Base-by-base conservation (phyloP, 192 early-diverging fungal genomes). In the Thoreauomyces humboldtii region DNA sequence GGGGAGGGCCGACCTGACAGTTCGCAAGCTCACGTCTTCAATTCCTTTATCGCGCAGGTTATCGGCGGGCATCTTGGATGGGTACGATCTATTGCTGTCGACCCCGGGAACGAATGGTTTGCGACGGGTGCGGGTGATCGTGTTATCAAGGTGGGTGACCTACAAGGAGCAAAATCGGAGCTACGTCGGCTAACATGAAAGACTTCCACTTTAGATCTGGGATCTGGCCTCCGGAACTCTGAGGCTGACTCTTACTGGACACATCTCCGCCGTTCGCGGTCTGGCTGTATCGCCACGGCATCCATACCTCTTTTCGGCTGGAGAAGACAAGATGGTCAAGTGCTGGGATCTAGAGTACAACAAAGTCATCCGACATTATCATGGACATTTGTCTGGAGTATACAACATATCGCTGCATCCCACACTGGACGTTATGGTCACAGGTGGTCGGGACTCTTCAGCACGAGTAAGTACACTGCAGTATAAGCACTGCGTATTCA, bases 321-420 rank as follows among this genome's bases (percentile, higher is more conserved):
- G 94, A 46, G 97, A 99, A 72, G 97, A 99, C 78, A 99, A 99
- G 70, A 88, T 91, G 86, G 89, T 99, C 58, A 98, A 96, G 71
- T 99, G 95, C 75, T 99, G 97, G 97, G 97, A 99, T 77, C 72
- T 99, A 42, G 97, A 99, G 77, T 88, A 89, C 63, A 99, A 99
- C 81, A 97, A 98, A 71, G 97, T 97, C 46, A 96, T 99, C 63
- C 88, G 97, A 14, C 94, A 98, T 67, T 99, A 99, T 71, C 95
- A 99, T 63, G 97, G 97, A 0, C 97, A 99, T 78, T 73, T 99
- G 33, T 90, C 87, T 37, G 97, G 94, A 32, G 88, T 99, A 15
- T 99, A 97, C 69, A 85, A 91, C 17, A 54, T 99, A 53, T 83
- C 85, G 15, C 70, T 99, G 41, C 97, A 99, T 73, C 97, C 97